Base-by-base conservation (phyloP, 345 rosid species). In the Geranium rotundifolium region DNA sequence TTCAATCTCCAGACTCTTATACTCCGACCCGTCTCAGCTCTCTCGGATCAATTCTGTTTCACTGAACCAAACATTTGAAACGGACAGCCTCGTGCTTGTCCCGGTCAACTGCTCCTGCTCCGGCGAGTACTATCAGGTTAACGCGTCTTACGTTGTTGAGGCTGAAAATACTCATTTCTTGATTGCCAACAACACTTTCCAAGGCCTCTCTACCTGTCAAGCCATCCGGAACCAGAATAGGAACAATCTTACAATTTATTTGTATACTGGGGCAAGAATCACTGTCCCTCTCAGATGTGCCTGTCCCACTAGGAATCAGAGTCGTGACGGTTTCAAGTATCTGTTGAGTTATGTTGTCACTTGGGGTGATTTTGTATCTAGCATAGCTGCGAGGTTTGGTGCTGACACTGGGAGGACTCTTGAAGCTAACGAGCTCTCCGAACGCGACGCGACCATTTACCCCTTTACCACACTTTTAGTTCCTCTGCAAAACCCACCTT, bases 121-220 rank as follows among this genome's bases (percentile, higher is more conserved):
- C 1, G 81, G 82, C 49, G 58, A 73, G 13, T 62, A 72, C 62
- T 84, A 76, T 46, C 90, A 88, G 67, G 65, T 59, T 3, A 83
- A 86, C 79, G 71, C 85, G 37, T 71, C 76, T 18, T 84, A 82
- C 63, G 63, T 80, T 23, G 73, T 86, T 67, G 58, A 57, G 69
- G 29, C 16, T 1, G 66, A 37, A 0, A 72, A 86, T 1, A 56
- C 19, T 0, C 67, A 61, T 37, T 34, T 84, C 7, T 0, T 0
- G 9, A 71, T 91, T 55, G 95, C 95, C 3, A 86, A 82, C 29
- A 46, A 76, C 57, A 88, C 85, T 15, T 80, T 69, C 19, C 84
- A 91, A 64, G 97, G 89, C 13, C 81, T 91, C 19, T 81, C 96
- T 1, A 91, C 90, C 1, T 86, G 97, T 67, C 96, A 88, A 66